phyloP scores from a whole-genome alignment of 73 alveolate species.

The Uronychia setigera region DNA sequence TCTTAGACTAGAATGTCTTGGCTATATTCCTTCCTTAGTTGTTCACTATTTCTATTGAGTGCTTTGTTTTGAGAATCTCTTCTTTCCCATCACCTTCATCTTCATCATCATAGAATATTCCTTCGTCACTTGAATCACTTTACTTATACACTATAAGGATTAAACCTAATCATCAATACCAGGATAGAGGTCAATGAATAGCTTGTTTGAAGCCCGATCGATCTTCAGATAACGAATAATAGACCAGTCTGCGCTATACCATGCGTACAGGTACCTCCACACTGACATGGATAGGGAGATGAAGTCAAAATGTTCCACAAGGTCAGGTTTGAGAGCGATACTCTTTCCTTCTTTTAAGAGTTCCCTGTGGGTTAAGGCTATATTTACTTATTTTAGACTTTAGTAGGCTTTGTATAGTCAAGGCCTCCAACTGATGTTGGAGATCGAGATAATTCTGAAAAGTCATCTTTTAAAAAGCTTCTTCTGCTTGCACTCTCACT shows the following conservation, averaged over 20 bases:
- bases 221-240: conserved; percentile 39
- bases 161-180: too few species aligned
- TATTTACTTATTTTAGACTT: too few species aligned
- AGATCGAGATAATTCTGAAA: too few species aligned
- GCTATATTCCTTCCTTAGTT: too few species aligned
- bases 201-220: conserved; percentile 19
- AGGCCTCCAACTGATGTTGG: too few species aligned
- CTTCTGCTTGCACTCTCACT: not conserved
- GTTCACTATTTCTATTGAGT: too few species aligned
- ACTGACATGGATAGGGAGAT: conserved; percentile 9
- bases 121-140: not conserved
- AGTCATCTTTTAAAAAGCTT: not conserved
- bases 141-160: too few species aligned
- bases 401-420: too few species aligned
- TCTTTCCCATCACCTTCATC: not conserved
- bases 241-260: conserved; percentile 48
- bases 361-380: too few species aligned
- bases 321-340: conserved; percentile 12
- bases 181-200: not conserved
- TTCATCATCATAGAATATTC: not conserved
- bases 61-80: not conserved
- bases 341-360: conserved; percentile 28
- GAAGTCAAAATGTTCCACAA: conserved; percentile 54
- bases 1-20: too few species aligned
- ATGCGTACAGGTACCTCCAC: conserved; percentile 45